phyloP scores from a whole-genome alignment of 768 basidiomycete genomes.

The Leccinum imitatum region DNA sequence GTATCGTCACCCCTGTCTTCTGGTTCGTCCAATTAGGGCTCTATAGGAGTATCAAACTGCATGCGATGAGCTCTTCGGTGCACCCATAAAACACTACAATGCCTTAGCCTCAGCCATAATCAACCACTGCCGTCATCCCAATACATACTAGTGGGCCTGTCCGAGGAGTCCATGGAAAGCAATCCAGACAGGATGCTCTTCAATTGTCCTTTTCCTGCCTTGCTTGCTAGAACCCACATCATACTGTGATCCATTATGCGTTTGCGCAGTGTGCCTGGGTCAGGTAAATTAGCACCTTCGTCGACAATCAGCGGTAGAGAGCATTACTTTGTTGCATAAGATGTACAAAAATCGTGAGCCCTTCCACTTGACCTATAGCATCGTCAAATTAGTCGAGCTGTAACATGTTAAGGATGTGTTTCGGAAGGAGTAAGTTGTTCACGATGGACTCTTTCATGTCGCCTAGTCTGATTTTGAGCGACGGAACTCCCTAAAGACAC shows the following conservation, averaged over 20 bases:
- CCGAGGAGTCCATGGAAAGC: background rate
- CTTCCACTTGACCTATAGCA: constrained; percentile 23
- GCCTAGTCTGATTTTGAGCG: constrained; percentile 2
- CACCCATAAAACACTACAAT: background rate
- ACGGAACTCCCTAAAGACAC: background rate
- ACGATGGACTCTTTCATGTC: constrained; percentile 15
- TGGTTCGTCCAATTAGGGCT: too few relatives aligned
- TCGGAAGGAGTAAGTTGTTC: background rate
- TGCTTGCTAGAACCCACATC: constrained; percentile 15
- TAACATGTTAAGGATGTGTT: constrained; percentile 20
- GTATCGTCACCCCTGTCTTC: too few relatives aligned
- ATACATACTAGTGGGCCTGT: constrained; percentile 7
- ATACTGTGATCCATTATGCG: constrained; percentile 15
- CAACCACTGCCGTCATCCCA: background rate
- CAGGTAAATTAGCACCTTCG: background rate
- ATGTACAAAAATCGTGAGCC: constrained; percentile 24
- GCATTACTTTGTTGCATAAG: constrained; percentile 22
- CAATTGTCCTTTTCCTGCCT: constrained; percentile 1
- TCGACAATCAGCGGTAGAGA: background rate
- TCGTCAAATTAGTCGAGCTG: constrained; percentile 24
- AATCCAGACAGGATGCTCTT: constrained; percentile 23
- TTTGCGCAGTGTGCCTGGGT: constrained; percentile 11
- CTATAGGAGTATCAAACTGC: too few relatives aligned
- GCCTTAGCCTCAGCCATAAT: too few relatives aligned
- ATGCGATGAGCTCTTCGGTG: constrained; percentile 7